Percentiles rank a stretch among this genome's conserved stretches.
Conservation (phyloP, 805 yeast genomes). For the Blastobotrys americana region DNA sequence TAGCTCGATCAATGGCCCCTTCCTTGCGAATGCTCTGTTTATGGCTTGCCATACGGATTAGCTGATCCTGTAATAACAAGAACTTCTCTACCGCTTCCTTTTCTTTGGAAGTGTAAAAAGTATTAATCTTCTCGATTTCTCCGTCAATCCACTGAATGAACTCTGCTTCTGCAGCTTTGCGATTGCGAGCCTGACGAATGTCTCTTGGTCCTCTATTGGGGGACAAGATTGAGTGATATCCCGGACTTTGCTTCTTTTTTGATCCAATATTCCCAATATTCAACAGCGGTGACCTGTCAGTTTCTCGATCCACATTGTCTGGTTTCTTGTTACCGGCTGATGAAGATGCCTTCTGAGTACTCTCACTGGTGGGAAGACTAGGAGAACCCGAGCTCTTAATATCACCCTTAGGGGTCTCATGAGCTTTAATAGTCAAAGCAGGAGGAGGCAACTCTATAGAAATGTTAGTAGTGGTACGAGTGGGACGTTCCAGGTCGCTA, state of each 20-base stretch:
- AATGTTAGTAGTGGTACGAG: no score
- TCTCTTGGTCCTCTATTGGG: conserved; percentile 9
- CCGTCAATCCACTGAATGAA: conserved; percentile 63
- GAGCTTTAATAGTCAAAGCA: no score
- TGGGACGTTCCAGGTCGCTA: no score
- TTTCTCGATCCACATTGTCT: no score
- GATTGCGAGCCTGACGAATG: conserved; percentile 16
- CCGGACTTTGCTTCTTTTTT: neutral
- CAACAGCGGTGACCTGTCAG: conserved; percentile 12
- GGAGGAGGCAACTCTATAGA: conserved; percentile 29
- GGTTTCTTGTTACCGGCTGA: no score
- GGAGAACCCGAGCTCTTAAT: no score
- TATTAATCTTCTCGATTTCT: conserved; percentile 53
- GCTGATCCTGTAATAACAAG: conserved; percentile 58
- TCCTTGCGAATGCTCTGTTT: conserved; percentile 3
- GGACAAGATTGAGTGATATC: conserved; percentile 2
- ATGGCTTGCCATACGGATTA: conserved; percentile 56
- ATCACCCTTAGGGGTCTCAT: no score
- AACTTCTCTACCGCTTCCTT: conserved; percentile 53
- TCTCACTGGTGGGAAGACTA: no score
- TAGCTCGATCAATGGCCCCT: conserved; percentile 9
- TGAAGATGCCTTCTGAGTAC: no score
- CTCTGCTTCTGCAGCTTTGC: conserved; percentile 32
- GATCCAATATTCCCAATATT: conserved; percentile 2
- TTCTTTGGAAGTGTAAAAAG: conserved; percentile 56